Evolutionary conservation across 2,329 filamentous ascomycete species (phyloP), one percentile per base, ranked within the genome.

Genomic region (Sarocladium oryzae): DNA sequence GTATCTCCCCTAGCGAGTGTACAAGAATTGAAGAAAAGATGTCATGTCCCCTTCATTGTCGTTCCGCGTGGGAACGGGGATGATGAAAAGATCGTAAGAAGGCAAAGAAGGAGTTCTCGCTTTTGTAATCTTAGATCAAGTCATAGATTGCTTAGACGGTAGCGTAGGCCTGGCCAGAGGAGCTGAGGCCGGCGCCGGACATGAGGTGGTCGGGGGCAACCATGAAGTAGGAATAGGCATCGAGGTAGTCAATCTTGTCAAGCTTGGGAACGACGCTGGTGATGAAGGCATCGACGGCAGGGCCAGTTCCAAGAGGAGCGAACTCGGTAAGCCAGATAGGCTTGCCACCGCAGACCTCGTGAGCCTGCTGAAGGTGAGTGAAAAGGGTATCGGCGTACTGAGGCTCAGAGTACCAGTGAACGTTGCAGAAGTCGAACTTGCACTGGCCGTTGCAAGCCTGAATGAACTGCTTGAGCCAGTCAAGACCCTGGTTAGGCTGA

Each of bases 281-380:
- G 53, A 86, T 66, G 72, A 83, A 84, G 32, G 54, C 54, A 55
- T 63, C 64, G 54, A 73, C 64, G 6, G 48, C 45, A 21, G 71
- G 67, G 36, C 70, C 67, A 50, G 65, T 66, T 53, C 71, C 75
- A 30, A 66, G 61, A 50, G 79, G 74, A 21, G 76, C 82, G 57
- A 85, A 86, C 72, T 86, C 83, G 52, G 81, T 84, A 52, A 86
- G 68, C 77, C 78, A 85, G 63, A 86, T 66, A 41, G 73, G 71
- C 70, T 74, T 74, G 60, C 65, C 68, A 38, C 66, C 60, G 63
- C 77, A 79, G 54, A 66, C 60, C 35, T 67, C 52, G 61, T 76
- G 58, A 54, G 77, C 75, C 26, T 70, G 54, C 54, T 69, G 56
- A 51, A 85, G 61, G 64, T 84, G 79, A 35, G 62, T 54, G 57